phyloP scores from a whole-genome alignment of 148 eudicot species.

The Vaccinium myrtillus region DNA sequence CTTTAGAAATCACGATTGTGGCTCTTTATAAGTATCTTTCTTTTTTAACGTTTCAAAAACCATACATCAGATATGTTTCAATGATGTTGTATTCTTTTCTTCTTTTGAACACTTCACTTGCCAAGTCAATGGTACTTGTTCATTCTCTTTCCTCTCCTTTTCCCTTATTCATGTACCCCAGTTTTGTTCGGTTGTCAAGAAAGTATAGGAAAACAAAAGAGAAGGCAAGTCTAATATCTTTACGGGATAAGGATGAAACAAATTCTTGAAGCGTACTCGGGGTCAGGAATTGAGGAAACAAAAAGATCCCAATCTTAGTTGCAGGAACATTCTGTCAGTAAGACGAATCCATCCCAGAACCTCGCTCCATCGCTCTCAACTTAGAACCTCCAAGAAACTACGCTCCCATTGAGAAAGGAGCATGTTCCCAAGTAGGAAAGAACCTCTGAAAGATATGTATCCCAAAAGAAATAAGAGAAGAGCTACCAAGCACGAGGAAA shows the following conservation, averaged over 20 bases:
- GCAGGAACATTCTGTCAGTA: background rate
- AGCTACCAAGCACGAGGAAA: no score
- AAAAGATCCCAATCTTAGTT: background rate
- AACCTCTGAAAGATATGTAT: background rate
- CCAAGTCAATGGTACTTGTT: background rate
- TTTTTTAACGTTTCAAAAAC: background rate
- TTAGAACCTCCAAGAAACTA: background rate
- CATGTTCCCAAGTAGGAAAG: background rate
- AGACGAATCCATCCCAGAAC: background rate
- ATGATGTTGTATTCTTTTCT: background rate
- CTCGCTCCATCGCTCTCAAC: background rate
- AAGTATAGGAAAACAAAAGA: background rate
- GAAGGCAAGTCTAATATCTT: background rate
- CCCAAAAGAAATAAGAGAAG: no score
- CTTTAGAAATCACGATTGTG: background rate
- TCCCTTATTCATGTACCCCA: background rate
- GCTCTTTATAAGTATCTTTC: background rate
- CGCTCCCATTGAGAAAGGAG: background rate
- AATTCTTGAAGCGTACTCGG: background rate
- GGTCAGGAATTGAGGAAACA: background rate
- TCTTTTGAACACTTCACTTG: background rate
- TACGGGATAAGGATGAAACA: background rate
- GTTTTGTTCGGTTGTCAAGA: background rate
- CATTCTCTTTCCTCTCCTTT: background rate
- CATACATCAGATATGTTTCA: background rate